phyloP scores from a whole-genome alignment of 208 protist genomes.

The Lotmaria passim region DNA sequence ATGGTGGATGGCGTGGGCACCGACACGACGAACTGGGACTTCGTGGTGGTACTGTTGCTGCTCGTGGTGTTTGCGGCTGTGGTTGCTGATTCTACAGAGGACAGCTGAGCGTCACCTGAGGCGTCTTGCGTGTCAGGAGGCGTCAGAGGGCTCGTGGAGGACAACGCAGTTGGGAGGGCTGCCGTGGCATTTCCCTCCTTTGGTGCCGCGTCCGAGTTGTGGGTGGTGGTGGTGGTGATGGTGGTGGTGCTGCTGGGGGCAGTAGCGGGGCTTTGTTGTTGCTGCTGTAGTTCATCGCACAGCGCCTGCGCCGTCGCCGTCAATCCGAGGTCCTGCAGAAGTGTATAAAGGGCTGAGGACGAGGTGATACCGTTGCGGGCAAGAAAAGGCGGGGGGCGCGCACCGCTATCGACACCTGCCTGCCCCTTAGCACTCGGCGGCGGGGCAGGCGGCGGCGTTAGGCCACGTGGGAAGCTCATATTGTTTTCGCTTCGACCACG shows the following conservation, averaged over 20 bases:
- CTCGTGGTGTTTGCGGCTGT: not conserved
- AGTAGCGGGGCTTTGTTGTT: not conserved
- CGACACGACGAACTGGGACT: not conserved
- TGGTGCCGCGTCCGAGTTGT: too few relatives aligned
- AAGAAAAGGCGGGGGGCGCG: too few relatives aligned
- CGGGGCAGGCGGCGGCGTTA: too few relatives aligned
- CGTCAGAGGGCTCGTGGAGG: not conserved
- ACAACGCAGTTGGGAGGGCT: too few relatives aligned
- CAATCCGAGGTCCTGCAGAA: slow-evolving; percentile 62
- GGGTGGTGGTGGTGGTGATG: not conserved
- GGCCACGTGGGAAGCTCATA: too few relatives aligned
- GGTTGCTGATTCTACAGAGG: too few relatives aligned
- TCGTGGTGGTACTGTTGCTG: slow-evolving; percentile 5
- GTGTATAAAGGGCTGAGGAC: slow-evolving; percentile 36
- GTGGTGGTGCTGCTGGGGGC: not conserved
- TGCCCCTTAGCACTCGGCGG: not conserved
- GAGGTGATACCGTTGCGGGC: not conserved
- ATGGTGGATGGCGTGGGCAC: not conserved
- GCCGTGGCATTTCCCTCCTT: too few relatives aligned
- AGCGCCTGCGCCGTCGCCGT: slow-evolving; percentile 58
- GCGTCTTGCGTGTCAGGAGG: too few relatives aligned
- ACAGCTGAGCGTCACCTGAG: too few relatives aligned
- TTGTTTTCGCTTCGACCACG: too few relatives aligned
- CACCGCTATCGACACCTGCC: not conserved
- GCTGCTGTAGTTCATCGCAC: slow-evolving; percentile 42